Evolutionary conservation across 2,329 filamentous ascomycete genomes (phyloP).

Genomic region (Trichoderma semiorbis): DNA sequence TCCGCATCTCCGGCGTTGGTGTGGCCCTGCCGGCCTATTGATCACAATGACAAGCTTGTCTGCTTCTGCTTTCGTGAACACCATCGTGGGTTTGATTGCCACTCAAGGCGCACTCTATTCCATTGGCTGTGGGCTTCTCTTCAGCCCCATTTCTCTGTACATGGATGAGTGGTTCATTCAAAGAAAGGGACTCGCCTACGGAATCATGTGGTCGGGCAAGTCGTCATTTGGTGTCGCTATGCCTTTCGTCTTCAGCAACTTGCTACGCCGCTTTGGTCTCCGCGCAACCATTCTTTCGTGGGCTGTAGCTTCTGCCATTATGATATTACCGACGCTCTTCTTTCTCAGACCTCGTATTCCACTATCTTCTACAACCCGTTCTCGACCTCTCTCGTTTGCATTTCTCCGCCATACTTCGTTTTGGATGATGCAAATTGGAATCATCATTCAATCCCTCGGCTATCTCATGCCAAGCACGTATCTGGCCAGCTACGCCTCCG

Average conservation of each 20-base stretch:
- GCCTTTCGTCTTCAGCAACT: conserved; percentile 47
- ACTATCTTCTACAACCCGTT: conserved; percentile 31
- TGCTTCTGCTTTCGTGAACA: conserved; percentile 51
- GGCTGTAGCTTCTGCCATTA: conserved; percentile 46
- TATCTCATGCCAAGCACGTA: conserved; percentile 64
- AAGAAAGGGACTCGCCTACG: conserved; percentile 57
- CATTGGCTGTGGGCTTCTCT: conserved; percentile 53
- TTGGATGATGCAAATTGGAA: conserved; percentile 55
- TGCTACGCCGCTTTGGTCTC: conserved; percentile 50
- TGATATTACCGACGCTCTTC: conserved; percentile 53
- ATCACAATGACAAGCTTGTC: conserved; percentile 51
- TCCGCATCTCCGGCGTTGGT: conserved; percentile 40
- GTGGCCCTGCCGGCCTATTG: conserved; percentile 44
- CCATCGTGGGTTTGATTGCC: conserved; percentile 51
- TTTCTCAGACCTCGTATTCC: conserved; percentile 56
- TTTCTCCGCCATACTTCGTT: conserved; percentile 55
- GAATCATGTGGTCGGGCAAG: conserved; percentile 58
- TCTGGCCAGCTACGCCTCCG: conserved; percentile 53
- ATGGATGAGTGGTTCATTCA: conserved; percentile 61
- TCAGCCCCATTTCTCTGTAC: conserved; percentile 55
- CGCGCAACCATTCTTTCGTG: conserved; percentile 52
- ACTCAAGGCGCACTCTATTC: conserved; percentile 62
- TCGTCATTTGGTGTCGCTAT: conserved; percentile 49
- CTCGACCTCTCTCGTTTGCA: conserved; percentile 39
- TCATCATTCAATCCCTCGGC: conserved; percentile 56